Conservation (phyloP, 495 filamentous ascomycete species). For the Lasiosphaeriaceae sp. region DNA sequence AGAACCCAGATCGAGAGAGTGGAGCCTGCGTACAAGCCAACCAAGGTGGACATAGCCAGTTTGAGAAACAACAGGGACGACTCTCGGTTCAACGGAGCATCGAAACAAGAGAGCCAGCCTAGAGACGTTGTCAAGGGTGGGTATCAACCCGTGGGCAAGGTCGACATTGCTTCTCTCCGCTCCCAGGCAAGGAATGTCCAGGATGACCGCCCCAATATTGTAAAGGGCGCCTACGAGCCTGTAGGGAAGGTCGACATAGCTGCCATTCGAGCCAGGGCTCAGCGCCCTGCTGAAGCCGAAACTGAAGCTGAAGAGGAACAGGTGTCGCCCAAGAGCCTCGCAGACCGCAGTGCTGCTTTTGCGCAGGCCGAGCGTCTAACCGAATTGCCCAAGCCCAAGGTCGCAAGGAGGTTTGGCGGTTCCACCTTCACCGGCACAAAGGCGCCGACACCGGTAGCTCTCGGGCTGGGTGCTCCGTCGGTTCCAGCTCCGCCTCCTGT, state of each 20-base stretch:
- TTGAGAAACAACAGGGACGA: constrained; percentile 65
- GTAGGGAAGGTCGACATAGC: constrained; percentile 94
- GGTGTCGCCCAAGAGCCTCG: constrained; percentile 52
- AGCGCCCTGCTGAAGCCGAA: constrained; percentile 53
- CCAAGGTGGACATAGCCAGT: constrained; percentile 83
- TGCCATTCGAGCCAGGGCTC: constrained; percentile 78
- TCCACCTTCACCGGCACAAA: constrained; percentile 83
- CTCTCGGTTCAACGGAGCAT: constrained; percentile 46
- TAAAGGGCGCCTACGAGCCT: constrained; percentile 91
- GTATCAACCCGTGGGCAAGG: constrained; percentile 96
- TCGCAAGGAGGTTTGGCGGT: constrained; percentile 75
- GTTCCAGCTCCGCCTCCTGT: constrained; percentile 53
- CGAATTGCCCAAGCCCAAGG: constrained; percentile 86
- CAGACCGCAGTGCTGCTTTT: constrained; percentile 66
- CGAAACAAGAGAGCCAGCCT: constrained; percentile 34
- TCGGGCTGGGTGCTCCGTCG: constrained; percentile 52
- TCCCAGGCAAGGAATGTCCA: constrained; percentile 66
- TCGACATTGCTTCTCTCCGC: constrained; percentile 88
- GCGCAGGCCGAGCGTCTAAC: constrained; percentile 74
- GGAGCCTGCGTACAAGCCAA: constrained; percentile 84
- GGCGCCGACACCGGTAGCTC: constrained; percentile 68
- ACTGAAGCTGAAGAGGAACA: constrained; percentile 28
- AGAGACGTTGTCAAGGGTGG: constrained; percentile 74
- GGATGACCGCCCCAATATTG: constrained; percentile 73
- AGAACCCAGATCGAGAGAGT: constrained; percentile 91